phyloP scores from a whole-genome alignment of 139 green algal species.

The Chlorella sp. region DNA sequence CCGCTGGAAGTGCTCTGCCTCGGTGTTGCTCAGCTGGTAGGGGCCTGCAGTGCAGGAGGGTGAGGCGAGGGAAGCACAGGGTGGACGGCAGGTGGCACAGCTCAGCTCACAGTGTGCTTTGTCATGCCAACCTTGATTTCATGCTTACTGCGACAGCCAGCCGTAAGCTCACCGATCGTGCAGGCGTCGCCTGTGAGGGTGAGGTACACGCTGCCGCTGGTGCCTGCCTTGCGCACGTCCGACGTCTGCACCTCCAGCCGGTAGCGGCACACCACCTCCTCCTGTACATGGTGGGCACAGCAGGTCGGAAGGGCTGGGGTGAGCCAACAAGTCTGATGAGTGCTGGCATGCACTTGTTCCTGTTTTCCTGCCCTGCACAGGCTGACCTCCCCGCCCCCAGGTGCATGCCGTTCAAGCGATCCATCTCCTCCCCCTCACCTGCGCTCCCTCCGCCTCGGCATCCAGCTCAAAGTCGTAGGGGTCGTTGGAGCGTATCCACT shows the following conservation, averaged over 20 bases:
- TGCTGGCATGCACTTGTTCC: no score
- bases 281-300: no score
- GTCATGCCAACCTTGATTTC: no score
- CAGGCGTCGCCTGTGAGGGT: slow-evolving; percentile 15
- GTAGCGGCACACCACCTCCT: slow-evolving; percentile 17
- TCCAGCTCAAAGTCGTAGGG: slow-evolving; percentile 22
- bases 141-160: no score
- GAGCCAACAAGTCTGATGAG: no score
- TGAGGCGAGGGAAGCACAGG: neutral
- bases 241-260: slow-evolving; percentile 32
- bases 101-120: no score
- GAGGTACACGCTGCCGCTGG: slow-evolving; percentile 9
- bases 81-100: neutral
- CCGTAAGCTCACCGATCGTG: slow-evolving; percentile 23
- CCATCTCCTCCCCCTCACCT: neutral
- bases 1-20: slow-evolving; percentile 63
- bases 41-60: slow-evolving; percentile 38
- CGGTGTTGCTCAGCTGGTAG: slow-evolving; percentile 30
- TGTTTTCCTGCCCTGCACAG: no score
- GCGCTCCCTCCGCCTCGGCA: neutral
- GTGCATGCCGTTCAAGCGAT: neutral
- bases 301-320: no score
- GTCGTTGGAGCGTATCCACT: slow-evolving; percentile 28
- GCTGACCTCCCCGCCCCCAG: neutral
- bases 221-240: slow-evolving; percentile 21